A percentile compares a stretch with the other conserved stretches of the same genome.
phyloP scores from a whole-genome alignment of 441 rosid genomes.

The Raphanus hybrid region DNA sequence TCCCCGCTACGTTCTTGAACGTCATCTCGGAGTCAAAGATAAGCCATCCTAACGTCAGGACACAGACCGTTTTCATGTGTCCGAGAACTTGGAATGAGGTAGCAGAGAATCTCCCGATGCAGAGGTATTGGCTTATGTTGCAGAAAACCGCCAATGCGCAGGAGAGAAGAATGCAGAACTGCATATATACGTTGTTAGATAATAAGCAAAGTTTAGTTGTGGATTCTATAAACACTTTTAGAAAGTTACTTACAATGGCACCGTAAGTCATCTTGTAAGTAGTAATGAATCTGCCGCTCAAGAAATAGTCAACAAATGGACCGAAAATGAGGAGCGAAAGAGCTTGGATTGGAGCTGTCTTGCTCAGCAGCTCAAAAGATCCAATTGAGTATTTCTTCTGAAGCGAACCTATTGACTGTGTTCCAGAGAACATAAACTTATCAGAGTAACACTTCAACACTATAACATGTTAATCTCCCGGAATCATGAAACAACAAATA shows the following conservation, averaged over 20 bases:
- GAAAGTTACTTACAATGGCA: constrained; percentile 63
- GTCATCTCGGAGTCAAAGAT: constrained; percentile 78
- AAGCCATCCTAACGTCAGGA: constrained; percentile 84
- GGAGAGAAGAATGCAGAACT: constrained; percentile 76
- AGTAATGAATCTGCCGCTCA: constrained; percentile 64
- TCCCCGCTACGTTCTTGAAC: constrained; percentile 81
- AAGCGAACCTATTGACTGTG: constrained; percentile 86
- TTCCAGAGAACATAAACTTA: constrained; percentile 14
- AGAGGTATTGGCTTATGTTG: constrained; percentile 90
- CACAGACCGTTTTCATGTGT: constrained; percentile 92
- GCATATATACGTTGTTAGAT: constrained; percentile 29
- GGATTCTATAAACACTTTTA: background rate
- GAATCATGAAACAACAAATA: background rate
- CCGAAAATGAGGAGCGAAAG: constrained; percentile 83
- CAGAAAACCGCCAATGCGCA: constrained; percentile 89
- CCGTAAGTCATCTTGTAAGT: constrained; percentile 73
- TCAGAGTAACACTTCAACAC: background rate
- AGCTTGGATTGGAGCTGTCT: constrained; percentile 98
- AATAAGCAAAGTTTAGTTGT: background rate
- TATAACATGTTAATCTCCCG: background rate
- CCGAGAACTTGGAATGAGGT: constrained; percentile 90
- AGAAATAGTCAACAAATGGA: constrained; percentile 80
- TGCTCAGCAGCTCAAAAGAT: constrained; percentile 91
- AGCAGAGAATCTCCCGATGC: constrained; percentile 94
- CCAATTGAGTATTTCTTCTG: constrained; percentile 92